Conservation (phyloP, 257 asterid genomes). For the Mentha longifolia region DNA sequence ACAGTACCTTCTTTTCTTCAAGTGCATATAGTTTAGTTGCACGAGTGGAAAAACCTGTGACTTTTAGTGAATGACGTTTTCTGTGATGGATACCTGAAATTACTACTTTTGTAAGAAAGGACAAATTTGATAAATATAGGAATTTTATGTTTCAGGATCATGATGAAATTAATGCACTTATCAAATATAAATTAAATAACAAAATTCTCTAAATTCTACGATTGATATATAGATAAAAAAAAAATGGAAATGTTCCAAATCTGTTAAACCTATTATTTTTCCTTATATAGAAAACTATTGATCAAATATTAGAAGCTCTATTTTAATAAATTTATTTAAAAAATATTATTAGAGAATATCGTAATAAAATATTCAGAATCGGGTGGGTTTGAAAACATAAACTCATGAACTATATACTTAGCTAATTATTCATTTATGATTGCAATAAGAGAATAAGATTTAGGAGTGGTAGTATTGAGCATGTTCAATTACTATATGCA, state of each 20-base stretch:
- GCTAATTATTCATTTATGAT: background rate
- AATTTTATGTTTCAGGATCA: background rate
- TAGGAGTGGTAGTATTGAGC: background rate
- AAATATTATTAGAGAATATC: background rate
- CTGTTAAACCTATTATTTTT: too few relatives aligned
- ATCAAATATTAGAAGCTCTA: too few relatives aligned
- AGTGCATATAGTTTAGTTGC: background rate
- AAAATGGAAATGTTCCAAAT: too few relatives aligned
- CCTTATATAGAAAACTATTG: too few relatives aligned
- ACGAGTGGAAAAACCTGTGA: background rate
- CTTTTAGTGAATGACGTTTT: constrained; percentile 16
- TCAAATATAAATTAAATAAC: too few relatives aligned
- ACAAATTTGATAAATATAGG: background rate
- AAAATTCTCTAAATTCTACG: too few relatives aligned
- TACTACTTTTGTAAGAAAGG: background rate
- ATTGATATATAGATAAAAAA: too few relatives aligned
- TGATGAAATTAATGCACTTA: too few relatives aligned
- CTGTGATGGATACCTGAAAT: background rate
- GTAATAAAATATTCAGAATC: background rate
- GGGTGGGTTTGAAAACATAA: background rate
- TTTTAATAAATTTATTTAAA: too few relatives aligned
- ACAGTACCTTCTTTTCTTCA: background rate
- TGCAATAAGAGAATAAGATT: background rate
- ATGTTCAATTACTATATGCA: too few relatives aligned
- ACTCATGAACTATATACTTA: background rate